Evolutionary conservation across 345 rosid genomes (phyloP).

Genomic region (Raphanus sativus): DNA sequence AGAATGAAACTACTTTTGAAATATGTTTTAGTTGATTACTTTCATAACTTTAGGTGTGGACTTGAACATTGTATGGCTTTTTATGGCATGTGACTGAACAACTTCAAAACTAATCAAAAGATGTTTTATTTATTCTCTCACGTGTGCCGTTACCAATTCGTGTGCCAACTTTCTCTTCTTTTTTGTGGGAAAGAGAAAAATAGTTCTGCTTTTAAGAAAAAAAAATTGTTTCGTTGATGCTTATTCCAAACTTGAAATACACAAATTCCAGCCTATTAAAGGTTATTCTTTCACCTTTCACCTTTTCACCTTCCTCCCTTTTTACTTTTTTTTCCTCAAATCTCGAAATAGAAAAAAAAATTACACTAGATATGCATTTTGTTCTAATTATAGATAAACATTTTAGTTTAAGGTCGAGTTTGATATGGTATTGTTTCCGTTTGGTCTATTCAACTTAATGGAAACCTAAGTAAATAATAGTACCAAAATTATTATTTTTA

Average conservation of each 20-base stretch:
- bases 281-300: conserved; percentile 25
- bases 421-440: not conserved
- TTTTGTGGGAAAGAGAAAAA: conserved; percentile 15
- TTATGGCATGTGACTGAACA: conserved; percentile 34
- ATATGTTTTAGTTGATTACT: conserved; percentile 10
- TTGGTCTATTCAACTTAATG: not conserved
- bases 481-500: not conserved
- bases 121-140: conserved; percentile 32
- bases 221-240: conserved; percentile 31
- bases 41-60: conserved; percentile 18
- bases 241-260: conserved; percentile 39
- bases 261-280: conserved; percentile 35
- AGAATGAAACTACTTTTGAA: conserved; percentile 24
- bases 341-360: conserved; percentile 8
- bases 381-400: not conserved
- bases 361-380: not conserved
- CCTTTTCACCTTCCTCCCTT: conserved; percentile 12
- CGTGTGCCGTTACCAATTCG: conserved; percentile 40
- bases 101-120: conserved; percentile 19
- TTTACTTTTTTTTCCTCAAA: conserved; percentile 4
- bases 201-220: conserved; percentile 31
- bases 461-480: not conserved
- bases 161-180: conserved; percentile 36
- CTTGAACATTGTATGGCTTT: conserved; percentile 32
- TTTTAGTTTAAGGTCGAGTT: not conserved